phyloP scores from a whole-genome alignment of 108 stramenopile species.

The Fistulifera pelliculosa region DNA sequence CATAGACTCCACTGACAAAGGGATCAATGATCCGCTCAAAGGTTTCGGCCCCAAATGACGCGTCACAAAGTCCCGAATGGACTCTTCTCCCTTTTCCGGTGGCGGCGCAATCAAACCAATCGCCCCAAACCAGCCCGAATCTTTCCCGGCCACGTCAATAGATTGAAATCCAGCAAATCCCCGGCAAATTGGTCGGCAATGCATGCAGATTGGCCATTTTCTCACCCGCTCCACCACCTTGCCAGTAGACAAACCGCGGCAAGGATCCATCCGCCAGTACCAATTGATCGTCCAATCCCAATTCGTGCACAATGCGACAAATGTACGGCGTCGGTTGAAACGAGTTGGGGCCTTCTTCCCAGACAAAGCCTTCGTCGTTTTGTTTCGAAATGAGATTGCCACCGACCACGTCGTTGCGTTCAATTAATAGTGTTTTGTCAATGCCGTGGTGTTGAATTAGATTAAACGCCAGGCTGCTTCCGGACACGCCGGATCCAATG shows the following conservation, averaged over 20 bases:
- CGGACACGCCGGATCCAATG: conserved; percentile 86
- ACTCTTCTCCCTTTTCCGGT: conserved; percentile 77
- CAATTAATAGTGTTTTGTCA: conserved; percentile 63
- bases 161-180: conserved; percentile 31
- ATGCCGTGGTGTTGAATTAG: conserved; percentile 37
- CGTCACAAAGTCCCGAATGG: conserved; percentile 89
- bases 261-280: conserved; percentile 86
- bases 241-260: conserved; percentile 80
- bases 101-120: conserved; percentile 68
- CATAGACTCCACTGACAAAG: conserved; percentile 94
- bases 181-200: conserved; percentile 81
- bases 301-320: conserved; percentile 79
- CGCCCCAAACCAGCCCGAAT: conserved; percentile 94
- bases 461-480: conserved; percentile 86
- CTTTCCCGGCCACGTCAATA: conserved; percentile 87
- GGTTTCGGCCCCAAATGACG: conserved; percentile 87
- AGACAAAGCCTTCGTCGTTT: conserved; percentile 81
- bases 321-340: conserved; percentile 88
- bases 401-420: conserved; percentile 77
- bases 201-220: conserved; percentile 70
- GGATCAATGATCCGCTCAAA: conserved; percentile 90
- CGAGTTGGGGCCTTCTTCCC: conserved; percentile 94
- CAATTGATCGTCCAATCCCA: conserved; percentile 81
- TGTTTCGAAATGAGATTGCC: conserved; percentile 85
- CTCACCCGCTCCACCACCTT: conserved; percentile 32